A percentile compares a stretch with the other conserved stretches of the same genome.
These are phyloP conservation scores for Leishmania turanica DNA, from an alignment of 208 protist species.

Conservation along the genomic window DNA sequence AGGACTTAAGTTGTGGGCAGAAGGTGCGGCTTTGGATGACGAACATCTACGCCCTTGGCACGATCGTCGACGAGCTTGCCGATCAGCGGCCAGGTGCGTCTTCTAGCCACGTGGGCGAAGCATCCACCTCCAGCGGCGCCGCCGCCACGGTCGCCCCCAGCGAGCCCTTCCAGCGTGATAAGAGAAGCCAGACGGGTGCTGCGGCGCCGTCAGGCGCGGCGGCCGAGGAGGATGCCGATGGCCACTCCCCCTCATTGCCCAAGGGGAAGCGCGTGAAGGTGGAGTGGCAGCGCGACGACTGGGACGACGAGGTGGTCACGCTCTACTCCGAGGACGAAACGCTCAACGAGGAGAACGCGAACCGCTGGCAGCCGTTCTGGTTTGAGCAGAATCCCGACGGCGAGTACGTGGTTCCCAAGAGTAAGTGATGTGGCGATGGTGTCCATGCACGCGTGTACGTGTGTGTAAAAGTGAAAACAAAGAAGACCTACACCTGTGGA, in stretches of 20 bases:
- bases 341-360: constrained; percentile 55
- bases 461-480: not conserved
- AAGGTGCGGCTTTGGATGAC: constrained; percentile 92
- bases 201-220: constrained; percentile 12
- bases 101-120: not conserved
- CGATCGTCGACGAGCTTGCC: constrained; percentile 32
- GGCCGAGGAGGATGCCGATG: not conserved
- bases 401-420: constrained; percentile 38
- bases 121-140: not conserved
- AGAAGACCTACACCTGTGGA: not conserved
- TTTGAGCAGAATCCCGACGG: constrained; percentile 48
- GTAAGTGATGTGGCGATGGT: not conserved
- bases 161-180: not conserved
- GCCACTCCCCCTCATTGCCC: not conserved
- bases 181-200: constrained; percentile 5
- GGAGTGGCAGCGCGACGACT: constrained; percentile 86
- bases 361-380: constrained; percentile 88
- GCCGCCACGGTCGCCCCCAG: not conserved
- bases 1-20: constrained; percentile 43
- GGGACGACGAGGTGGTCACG: constrained; percentile 74
- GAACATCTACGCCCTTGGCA: constrained; percentile 80
- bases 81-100: constrained; percentile 7
- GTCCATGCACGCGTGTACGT: not conserved
- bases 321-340: constrained; percentile 83
- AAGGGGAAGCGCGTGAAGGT: constrained; percentile 38